Evolutionary conservation across 257 asterid species (phyloP).

Genomic region (Solanum tarijense): DNA sequence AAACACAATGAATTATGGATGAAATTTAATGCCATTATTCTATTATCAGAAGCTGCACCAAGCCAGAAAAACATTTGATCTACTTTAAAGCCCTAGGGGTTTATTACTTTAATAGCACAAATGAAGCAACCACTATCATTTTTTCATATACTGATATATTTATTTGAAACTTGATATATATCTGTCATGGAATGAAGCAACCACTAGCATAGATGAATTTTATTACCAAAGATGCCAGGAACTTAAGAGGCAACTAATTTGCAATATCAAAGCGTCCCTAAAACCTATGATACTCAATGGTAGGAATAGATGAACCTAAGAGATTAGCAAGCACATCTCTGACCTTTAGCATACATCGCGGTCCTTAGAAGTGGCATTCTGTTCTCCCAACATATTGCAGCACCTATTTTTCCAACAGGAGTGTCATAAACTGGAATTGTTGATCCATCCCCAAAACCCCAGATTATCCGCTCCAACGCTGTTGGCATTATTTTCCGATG

Average conservation of each 20-base stretch:
- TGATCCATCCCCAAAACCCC: slow-evolving; percentile 99
- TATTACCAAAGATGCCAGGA: not conserved
- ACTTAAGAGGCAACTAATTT: not conserved
- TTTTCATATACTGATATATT: not conserved
- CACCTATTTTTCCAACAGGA: slow-evolving; percentile 87
- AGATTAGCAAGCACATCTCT: not conserved
- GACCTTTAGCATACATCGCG: slow-evolving; percentile 93
- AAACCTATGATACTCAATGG: not conserved
- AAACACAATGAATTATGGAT: not conserved
- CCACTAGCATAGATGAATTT: not conserved
- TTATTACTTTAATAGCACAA: not conserved
- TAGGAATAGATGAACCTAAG: not conserved
- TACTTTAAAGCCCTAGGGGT: not conserved
- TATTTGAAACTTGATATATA: not conserved
- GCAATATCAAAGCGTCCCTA: not conserved
- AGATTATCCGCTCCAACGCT: slow-evolving; percentile 77
- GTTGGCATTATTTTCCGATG: slow-evolving; percentile 94
- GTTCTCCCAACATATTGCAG: slow-evolving; percentile 99
- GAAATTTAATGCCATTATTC: not conserved
- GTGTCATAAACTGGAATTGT: slow-evolving; percentile 92
- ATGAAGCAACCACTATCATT: not conserved
- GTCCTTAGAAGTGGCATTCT: slow-evolving; percentile 93
- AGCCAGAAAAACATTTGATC: not conserved
- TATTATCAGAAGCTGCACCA: not conserved
- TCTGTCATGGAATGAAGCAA: not conserved